These are phyloP conservation scores for Corylus americana DNA, from an alignment of 306 rosid species.

Conservation along the genomic window DNA sequence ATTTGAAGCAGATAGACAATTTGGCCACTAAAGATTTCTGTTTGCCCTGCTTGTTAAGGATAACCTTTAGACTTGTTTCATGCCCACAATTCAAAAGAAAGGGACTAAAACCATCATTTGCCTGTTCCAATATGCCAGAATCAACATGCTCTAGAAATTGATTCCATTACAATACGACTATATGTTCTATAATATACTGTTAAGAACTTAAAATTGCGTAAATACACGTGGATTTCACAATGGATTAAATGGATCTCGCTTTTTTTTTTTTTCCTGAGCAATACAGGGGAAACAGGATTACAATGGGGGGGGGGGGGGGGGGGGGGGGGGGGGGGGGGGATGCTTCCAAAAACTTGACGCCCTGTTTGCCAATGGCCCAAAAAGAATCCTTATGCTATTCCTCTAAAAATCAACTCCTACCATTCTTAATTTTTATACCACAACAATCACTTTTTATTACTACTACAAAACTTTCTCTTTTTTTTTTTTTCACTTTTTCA, in stretches of 20 bases:
- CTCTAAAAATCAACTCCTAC: too few species aligned
- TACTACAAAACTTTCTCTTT: too few species aligned
- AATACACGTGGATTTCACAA: background rate
- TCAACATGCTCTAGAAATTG: background rate
- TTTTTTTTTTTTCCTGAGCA: background rate
- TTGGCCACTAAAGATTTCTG: background rate
- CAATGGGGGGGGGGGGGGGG: too few species aligned
- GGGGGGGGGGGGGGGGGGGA: too few species aligned
- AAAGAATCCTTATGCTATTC: too few species aligned
- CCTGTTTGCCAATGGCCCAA: too few species aligned
- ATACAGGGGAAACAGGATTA: too few species aligned
- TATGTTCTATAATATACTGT: background rate
- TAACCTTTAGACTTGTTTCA: background rate
- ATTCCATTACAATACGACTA: background rate
- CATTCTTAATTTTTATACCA: too few species aligned
- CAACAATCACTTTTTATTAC: too few species aligned
- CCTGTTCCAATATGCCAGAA: background rate
- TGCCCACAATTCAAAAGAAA: background rate
- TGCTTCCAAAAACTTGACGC: too few species aligned
- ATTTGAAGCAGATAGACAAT: background rate
- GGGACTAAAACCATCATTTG: background rate
- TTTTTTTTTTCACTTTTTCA: too few species aligned
- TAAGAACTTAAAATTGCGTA: slow-evolving; percentile 1
- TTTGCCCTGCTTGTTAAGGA: background rate
- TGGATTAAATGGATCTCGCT: background rate